Conservation (phyloP, 2,329 filamentous ascomycete species). For the Colletotrichum phormii region DNA sequence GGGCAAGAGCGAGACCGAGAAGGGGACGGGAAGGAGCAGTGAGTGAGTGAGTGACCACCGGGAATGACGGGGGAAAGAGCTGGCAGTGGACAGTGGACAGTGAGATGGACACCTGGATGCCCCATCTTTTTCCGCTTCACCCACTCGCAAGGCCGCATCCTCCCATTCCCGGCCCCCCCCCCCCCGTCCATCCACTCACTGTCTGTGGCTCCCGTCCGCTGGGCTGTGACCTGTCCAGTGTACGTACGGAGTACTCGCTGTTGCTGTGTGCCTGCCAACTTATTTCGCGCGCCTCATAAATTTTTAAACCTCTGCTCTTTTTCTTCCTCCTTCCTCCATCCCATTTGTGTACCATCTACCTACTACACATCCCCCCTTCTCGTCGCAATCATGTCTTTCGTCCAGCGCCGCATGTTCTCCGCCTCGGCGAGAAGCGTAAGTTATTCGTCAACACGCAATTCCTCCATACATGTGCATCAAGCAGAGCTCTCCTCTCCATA, state of each 20-base stretch:
- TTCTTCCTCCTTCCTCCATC: slow-evolving; percentile 32
- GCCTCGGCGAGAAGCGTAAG: slow-evolving; percentile 81
- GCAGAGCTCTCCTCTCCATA: slow-evolving; percentile 21
- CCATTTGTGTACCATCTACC: slow-evolving; percentile 26
- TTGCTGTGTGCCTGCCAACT: slow-evolving; percentile 22
- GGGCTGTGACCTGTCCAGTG: background rate
- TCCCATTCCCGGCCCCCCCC: background rate
- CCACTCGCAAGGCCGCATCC: slow-evolving; percentile 24
- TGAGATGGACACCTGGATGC: too few relatives aligned
- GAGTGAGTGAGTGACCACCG: too few relatives aligned
- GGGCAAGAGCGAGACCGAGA: background rate
- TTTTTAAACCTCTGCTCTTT: slow-evolving; percentile 40
- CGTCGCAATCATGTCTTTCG: slow-evolving; percentile 76
- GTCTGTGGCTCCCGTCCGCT: background rate
- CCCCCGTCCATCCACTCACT: slow-evolving; percentile 1
- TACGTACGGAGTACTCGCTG: background rate
- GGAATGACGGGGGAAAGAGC: background rate
- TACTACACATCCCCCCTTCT: slow-evolving; percentile 26
- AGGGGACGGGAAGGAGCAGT: too few relatives aligned
- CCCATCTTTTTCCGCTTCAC: slow-evolving; percentile 25
- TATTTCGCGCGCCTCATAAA: slow-evolving; percentile 38
- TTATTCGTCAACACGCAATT: slow-evolving; percentile 37
- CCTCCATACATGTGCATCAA: slow-evolving; percentile 17
- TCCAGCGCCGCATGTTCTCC: slow-evolving; percentile 85
- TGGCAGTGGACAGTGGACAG: too few relatives aligned